Percentiles rank a stretch among this genome's conserved stretches.
Conservation (phyloP, 495 filamentous ascomycete genomes). For the Xylaria sp. region DNA sequence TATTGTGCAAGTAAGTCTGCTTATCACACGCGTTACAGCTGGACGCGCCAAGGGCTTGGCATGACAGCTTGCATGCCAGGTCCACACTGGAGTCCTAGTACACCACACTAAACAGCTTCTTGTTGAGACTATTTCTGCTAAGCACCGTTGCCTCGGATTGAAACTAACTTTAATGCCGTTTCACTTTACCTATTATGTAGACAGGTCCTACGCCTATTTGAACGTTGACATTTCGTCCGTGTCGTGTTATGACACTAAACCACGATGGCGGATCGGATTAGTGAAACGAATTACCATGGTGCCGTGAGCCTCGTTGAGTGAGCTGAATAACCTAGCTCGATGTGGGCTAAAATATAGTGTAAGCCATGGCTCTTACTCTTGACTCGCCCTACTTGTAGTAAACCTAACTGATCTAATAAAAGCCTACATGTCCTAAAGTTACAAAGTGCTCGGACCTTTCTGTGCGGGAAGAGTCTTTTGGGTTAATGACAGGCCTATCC, state of each 20-base stretch:
- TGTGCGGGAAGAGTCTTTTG: neutral
- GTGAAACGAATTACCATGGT: conserved; percentile 8
- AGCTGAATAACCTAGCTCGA: conserved; percentile 16
- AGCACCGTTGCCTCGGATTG: conserved; percentile 1
- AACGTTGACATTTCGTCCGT: neutral
- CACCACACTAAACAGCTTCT: conserved; percentile 7
- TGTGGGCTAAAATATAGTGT: conserved; percentile 13
- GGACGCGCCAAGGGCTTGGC: conserved; percentile 20
- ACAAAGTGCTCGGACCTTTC: neutral
- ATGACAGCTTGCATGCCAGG: neutral
- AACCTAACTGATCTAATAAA: conserved; percentile 19
- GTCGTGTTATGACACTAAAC: neutral
- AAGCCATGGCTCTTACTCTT: conserved; percentile 25
- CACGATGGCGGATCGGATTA: neutral
- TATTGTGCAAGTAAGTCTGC: conserved; percentile 10
- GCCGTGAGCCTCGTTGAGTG: conserved; percentile 13
- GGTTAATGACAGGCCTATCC: conserved; percentile 7
- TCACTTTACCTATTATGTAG: neutral
- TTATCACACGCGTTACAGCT: conserved; percentile 20
- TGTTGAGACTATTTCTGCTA: conserved; percentile 17
- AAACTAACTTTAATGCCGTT: conserved; percentile 17
- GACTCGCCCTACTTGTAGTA: conserved; percentile 16
- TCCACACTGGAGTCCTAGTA: neutral
- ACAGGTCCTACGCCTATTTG: neutral
- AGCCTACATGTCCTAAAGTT: neutral